Evolutionary conservation across 345 rosid species (phyloP).

Genomic region (Acer saccharum): DNA sequence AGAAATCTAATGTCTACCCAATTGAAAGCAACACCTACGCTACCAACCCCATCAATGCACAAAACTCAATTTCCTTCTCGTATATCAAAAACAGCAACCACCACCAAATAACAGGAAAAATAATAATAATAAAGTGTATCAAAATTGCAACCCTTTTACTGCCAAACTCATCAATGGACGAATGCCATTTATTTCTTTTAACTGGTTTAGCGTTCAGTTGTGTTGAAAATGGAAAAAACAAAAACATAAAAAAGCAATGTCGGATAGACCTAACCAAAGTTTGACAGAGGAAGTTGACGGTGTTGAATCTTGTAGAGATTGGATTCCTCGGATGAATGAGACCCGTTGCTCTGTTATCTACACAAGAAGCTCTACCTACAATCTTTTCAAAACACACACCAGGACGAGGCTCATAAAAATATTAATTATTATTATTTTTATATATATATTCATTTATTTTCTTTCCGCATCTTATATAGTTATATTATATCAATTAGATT

Average conservation of each 20-base stretch:
- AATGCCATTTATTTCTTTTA: background rate
- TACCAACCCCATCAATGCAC: slow-evolving; percentile 7
- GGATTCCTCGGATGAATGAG: slow-evolving; percentile 22
- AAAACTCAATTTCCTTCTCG: slow-evolving; percentile 19
- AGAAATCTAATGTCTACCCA: slow-evolving; percentile 9
- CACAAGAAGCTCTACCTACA: background rate
- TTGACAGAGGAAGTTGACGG: slow-evolving; percentile 10
- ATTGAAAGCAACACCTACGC: slow-evolving; percentile 11
- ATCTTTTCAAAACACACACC: background rate
- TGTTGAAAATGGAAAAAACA: background rate
- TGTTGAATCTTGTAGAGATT: slow-evolving; percentile 19
- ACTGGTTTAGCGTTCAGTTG: background rate
- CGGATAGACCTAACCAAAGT: slow-evolving; percentile 22
- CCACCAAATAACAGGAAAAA: background rate
- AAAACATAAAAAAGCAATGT: slow-evolving; percentile 9
- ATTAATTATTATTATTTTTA: too few species aligned
- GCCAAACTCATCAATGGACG: slow-evolving; percentile 19
- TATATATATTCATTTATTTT: too few species aligned
- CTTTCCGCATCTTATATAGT: too few species aligned
- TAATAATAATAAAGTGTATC: background rate
- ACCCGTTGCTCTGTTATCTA: slow-evolving; percentile 33
- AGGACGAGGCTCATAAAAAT: background rate
- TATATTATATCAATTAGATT: too few species aligned
- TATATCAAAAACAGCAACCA: background rate
- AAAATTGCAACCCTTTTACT: slow-evolving; percentile 13